A percentile compares a stretch with the other conserved stretches of the same genome.
Evolutionary conservation across 2,329 filamentous ascomycete species (phyloP).

Genomic region (Hypoxylon sp.): DNA sequence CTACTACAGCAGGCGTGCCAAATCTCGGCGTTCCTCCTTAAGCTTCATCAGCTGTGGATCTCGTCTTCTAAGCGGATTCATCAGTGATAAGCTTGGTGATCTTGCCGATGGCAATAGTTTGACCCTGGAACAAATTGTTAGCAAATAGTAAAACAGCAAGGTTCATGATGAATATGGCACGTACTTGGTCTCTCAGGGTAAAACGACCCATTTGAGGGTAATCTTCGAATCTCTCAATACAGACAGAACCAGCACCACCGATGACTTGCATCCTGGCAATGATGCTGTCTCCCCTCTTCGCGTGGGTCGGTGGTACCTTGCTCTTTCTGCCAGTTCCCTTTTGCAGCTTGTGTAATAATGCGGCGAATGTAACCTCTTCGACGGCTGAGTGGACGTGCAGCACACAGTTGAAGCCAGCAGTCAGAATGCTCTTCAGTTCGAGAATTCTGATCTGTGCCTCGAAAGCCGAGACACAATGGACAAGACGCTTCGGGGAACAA

Average conservation of each 20-base stretch:
- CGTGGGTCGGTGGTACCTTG: conserved; percentile 93
- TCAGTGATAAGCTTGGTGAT: conserved; percentile 86
- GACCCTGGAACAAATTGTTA: conserved; percentile 73
- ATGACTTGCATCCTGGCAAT: conserved; percentile 93
- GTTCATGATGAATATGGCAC: conserved; percentile 45
- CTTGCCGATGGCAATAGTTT: conserved; percentile 99
- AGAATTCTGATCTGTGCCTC: conserved; percentile 97
- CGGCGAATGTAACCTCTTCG: conserved; percentile 94
- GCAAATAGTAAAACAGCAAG: conserved; percentile 40
- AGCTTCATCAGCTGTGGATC: conserved; percentile 3
- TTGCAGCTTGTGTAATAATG: conserved; percentile 92
- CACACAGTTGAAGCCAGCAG: conserved; percentile 97
- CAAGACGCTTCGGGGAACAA: conserved; percentile 92
- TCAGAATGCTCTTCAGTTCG: conserved; percentile 93
- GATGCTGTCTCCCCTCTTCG: conserved; percentile 84
- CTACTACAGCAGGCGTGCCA: background rate
- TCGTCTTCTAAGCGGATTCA: conserved; percentile 49
- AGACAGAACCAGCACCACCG: conserved; percentile 87
- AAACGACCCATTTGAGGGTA: conserved; percentile 95
- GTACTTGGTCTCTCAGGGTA: conserved; percentile 88
- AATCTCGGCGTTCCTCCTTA: conserved; percentile 10
- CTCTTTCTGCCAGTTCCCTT: conserved; percentile 95
- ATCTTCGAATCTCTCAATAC: conserved; percentile 94
- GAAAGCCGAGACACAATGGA: conserved; percentile 90
- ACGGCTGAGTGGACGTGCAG: conserved; percentile 97